Conservation (phyloP, 164 flowering plant genomes). For the Cinnamomum chago region DNA sequence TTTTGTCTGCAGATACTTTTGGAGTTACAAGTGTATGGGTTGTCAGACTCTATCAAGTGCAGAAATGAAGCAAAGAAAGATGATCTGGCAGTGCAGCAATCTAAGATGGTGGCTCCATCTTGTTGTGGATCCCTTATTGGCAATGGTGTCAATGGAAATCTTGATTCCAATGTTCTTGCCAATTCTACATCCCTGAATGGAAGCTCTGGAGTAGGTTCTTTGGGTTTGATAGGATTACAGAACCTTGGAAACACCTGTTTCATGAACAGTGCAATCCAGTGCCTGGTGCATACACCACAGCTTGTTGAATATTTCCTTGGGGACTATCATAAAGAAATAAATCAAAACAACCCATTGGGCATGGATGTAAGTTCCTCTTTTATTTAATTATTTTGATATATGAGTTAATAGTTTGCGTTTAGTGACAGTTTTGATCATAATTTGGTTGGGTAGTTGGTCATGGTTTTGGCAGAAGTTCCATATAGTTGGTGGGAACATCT, state of each 20-base stretch:
- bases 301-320: conserved; percentile 90
- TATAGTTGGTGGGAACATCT: conserved; percentile 13
- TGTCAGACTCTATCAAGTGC: conserved; percentile 63
- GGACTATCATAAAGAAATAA: conserved; percentile 75
- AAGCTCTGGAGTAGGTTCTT: conserved; percentile 39
- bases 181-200: conserved; percentile 26
- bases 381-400: neutral
- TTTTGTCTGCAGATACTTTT: conserved; percentile 50
- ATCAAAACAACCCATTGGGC: conserved; percentile 78
- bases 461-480: conserved; percentile 3
- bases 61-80: conserved; percentile 38
- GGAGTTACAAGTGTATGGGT: conserved; percentile 88
- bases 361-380: conserved; percentile 56
- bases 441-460: conserved; percentile 5
- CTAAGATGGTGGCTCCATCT: conserved; percentile 26
- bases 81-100: conserved; percentile 31
- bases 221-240: conserved; percentile 88
- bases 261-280: conserved; percentile 93
- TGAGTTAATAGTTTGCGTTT: neutral
- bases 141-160: conserved; percentile 48
- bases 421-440: conserved; percentile 1
- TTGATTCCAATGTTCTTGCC: conserved; percentile 19
- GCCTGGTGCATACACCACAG: conserved; percentile 88
- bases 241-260: conserved; percentile 98
- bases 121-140: conserved; percentile 34